Percentiles rank a stretch among this genome's conserved stretches.
phyloP scores from a whole-genome alignment of 2,329 filamentous ascomycete species.

The Nothophaeocryptopus gaeumannii region DNA sequence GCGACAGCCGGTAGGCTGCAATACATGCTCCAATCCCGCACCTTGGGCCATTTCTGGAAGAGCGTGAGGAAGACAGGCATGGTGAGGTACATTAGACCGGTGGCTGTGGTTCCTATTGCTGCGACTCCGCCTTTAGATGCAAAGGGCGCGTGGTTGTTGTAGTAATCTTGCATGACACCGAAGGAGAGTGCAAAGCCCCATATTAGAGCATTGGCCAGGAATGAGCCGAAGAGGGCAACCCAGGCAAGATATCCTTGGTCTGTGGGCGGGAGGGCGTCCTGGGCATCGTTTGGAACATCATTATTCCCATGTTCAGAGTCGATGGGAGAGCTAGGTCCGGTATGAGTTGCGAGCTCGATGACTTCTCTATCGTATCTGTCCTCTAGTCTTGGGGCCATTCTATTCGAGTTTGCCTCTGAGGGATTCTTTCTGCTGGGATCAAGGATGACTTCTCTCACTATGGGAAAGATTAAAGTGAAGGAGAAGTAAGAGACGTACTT shows the following conservation, averaged over 20 bases:
- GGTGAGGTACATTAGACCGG: constrained; percentile 46
- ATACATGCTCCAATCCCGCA: constrained; percentile 24
- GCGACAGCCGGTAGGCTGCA: constrained; percentile 39
- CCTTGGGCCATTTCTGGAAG: constrained; percentile 37
- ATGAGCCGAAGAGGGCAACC: constrained; percentile 49
- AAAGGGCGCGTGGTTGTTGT: constrained; percentile 27
- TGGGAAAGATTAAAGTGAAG: too few relatives aligned
- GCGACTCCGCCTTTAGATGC: constrained; percentile 36
- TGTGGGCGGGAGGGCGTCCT: constrained; percentile 33
- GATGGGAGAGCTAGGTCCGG: not conserved
- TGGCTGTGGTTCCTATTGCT: constrained; percentile 43
- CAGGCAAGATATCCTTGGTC: constrained; percentile 42
- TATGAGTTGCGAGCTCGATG: constrained; percentile 2
- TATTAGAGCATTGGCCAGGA: constrained; percentile 27
- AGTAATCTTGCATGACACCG: constrained; percentile 33
- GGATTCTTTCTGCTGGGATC: too few relatives aligned
- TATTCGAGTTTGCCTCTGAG: too few relatives aligned
- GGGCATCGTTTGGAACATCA: not conserved
- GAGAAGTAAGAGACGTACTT: too few relatives aligned
- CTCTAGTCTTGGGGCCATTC: too few relatives aligned
- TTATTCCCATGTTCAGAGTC: not conserved
- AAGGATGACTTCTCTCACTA: too few relatives aligned
- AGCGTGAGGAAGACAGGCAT: constrained; percentile 42
- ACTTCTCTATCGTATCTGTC: not conserved
- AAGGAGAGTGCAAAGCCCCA: constrained; percentile 34